Conservation (phyloP, 2,329 filamentous ascomycete species). For the Neofusicoccum cordaticola region DNA sequence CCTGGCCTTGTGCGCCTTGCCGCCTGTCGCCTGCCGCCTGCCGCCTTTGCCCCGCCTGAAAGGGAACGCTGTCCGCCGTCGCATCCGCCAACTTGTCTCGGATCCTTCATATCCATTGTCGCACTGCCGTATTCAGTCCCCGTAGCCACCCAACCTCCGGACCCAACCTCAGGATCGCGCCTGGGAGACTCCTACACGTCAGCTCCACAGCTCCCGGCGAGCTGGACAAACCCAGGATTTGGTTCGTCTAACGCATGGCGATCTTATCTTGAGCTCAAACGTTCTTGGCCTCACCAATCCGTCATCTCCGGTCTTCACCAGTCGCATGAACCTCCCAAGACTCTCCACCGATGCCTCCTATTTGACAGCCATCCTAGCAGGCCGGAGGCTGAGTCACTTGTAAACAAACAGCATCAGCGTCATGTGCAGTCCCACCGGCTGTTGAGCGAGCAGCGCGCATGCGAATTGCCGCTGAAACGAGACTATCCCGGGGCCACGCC, state of each 20-base stretch:
- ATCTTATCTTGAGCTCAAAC: background rate
- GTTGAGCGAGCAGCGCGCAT: too few relatives aligned
- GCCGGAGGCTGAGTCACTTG: too few relatives aligned
- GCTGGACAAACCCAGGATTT: background rate
- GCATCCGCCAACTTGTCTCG: background rate
- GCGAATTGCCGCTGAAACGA: too few relatives aligned
- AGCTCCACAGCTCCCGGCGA: background rate
- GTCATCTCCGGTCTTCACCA: background rate
- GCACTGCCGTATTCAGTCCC: background rate
- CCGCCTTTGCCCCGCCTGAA: too few relatives aligned
- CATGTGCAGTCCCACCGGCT: background rate
- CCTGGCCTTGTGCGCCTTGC: background rate
- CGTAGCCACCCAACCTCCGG: background rate
- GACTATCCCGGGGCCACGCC: too few relatives aligned
- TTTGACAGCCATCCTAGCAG: too few relatives aligned
- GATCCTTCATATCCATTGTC: background rate
- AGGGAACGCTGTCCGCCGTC: background rate
- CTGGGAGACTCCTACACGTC: background rate
- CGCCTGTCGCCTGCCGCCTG: too few relatives aligned
- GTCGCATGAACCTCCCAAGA: background rate
- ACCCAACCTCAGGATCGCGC: background rate
- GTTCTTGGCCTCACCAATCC: background rate
- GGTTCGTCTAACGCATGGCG: background rate
- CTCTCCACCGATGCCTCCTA: background rate
- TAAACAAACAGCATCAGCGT: background rate